Conservation (phyloP, 2,329 filamentous ascomycete species). For the Scedosporium dehoogii region DNA sequence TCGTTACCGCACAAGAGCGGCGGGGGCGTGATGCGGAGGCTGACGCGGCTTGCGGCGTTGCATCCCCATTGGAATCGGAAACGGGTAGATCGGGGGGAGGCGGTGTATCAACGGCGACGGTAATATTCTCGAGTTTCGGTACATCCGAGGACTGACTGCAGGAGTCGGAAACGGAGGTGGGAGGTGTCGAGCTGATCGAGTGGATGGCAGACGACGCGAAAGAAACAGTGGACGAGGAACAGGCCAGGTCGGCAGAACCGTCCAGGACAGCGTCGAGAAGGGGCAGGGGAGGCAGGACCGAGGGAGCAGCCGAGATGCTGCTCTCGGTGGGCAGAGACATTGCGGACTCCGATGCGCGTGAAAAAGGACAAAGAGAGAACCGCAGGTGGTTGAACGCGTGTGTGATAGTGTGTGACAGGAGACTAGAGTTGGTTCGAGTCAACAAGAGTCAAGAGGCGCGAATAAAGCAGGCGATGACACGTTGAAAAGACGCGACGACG, state of each 20-base stretch:
- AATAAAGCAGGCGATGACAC: background rate
- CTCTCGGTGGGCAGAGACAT: conserved; percentile 2
- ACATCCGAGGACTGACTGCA: conserved; percentile 43
- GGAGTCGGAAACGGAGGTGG: conserved; percentile 53
- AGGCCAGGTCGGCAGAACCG: background rate
- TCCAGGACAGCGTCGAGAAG: background rate
- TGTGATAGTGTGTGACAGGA: background rate
- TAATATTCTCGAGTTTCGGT: conserved; percentile 23
- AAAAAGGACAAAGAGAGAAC: too few species aligned
- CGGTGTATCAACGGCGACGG: conserved; percentile 8
- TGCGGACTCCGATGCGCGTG: background rate
- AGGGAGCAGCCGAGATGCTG: background rate
- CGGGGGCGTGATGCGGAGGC: conserved; percentile 36
- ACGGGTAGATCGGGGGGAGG: conserved; percentile 14
- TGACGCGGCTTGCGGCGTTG: conserved; percentile 9
- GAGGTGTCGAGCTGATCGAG: conserved; percentile 6
- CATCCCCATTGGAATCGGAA: conserved; percentile 10
- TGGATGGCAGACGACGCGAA: conserved; percentile 3
- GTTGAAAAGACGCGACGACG: background rate
- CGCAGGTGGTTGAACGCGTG: background rate
- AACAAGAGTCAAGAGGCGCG: background rate
- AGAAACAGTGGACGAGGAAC: background rate
- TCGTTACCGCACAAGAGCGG: conserved; percentile 24
- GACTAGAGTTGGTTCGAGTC: background rate
- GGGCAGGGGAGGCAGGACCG: background rate